These are phyloP conservation scores for Raddia guianensis DNA, from an alignment of 176 grass and related monocot genomes.

Conservation along the genomic window DNA sequence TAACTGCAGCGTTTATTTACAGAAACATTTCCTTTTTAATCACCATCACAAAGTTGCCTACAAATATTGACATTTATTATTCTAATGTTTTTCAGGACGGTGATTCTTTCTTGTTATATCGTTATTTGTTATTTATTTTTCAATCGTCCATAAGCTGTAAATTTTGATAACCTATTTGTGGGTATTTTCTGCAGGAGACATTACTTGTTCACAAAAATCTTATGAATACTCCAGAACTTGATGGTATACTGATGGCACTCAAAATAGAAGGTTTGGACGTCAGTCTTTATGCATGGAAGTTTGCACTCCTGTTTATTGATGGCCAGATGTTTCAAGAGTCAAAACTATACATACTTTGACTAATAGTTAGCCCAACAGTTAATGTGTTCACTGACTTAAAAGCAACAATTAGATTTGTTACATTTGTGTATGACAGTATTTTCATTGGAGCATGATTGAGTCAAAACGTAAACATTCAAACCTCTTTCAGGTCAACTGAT, in stretches of 20 bases:
- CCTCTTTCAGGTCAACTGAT: not conserved
- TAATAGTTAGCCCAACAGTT: not conserved
- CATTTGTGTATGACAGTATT: not conserved
- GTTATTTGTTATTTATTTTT: conserved; percentile 1
- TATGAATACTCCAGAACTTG: conserved; percentile 57
- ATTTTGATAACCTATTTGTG: conserved; percentile 20
- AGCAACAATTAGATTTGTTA: not conserved
- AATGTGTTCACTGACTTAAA: not conserved
- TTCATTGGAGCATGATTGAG: not conserved
- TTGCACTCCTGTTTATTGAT: not conserved
- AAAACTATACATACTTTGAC: not conserved
- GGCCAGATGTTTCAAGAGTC: not conserved
- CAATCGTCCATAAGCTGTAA: not conserved
- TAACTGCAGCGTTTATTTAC: conserved; percentile 11
- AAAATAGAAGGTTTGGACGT: conserved; percentile 71
- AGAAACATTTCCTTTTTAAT: not conserved
- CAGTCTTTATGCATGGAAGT: not conserved
- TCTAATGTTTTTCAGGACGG: conserved; percentile 24
- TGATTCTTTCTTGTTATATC: not conserved
- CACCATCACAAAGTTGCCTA: not conserved
- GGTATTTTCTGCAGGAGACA: conserved; percentile 69
- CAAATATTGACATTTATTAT: not conserved
- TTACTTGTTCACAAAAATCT: conserved; percentile 90
- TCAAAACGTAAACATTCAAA: conserved; percentile 2
- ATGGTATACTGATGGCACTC: conserved; percentile 69